phyloP scores from a whole-genome alignment of 1,284 basidiomycete genomes.

The Melanopsichium pennsylvanicum region DNA sequence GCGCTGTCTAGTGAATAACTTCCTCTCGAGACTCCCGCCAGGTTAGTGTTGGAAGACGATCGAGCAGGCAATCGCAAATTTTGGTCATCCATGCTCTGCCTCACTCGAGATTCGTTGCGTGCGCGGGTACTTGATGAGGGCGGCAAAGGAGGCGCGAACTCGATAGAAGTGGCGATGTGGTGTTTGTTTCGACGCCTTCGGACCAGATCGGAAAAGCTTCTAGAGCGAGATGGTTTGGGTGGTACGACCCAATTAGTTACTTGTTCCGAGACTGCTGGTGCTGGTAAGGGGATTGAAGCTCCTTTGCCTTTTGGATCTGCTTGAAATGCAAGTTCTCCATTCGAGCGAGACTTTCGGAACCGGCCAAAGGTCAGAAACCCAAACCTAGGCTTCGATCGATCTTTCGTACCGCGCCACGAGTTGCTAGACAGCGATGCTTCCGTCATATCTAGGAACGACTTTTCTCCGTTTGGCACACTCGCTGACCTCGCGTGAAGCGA shows the following conservation, averaged over 20 bases:
- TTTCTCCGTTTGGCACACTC: not conserved
- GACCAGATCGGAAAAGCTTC: conserved; percentile 14
- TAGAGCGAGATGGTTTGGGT: not conserved
- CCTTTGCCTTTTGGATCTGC: not conserved
- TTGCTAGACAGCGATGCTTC: not conserved
- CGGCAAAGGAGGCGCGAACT: not conserved
- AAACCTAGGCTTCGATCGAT: not conserved
- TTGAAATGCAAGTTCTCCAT: not conserved
- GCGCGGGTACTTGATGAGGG: not conserved
- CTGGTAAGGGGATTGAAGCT: not conserved
- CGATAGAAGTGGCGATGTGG: not conserved
- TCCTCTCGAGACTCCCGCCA: not conserved
- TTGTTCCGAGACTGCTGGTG: not conserved
- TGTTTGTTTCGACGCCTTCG: conserved; percentile 16
- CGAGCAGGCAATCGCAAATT: not conserved
- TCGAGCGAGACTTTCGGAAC: conserved; percentile 3
- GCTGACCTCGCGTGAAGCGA: not conserved
- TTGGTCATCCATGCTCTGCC: not conserved
- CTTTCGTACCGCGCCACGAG: not conserved
- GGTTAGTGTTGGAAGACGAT: not conserved
- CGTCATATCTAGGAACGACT: conserved; percentile 25
- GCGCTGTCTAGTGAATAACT: conserved; percentile 8
- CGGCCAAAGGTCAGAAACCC: conserved; percentile 8
- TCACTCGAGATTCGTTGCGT: not conserved
- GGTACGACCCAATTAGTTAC: not conserved